Evolutionary conservation across 169 alveolate genomes (phyloP), one percentile per base, ranked within the genome.

Genomic region (Plasmodium cynomolgi): DNA sequence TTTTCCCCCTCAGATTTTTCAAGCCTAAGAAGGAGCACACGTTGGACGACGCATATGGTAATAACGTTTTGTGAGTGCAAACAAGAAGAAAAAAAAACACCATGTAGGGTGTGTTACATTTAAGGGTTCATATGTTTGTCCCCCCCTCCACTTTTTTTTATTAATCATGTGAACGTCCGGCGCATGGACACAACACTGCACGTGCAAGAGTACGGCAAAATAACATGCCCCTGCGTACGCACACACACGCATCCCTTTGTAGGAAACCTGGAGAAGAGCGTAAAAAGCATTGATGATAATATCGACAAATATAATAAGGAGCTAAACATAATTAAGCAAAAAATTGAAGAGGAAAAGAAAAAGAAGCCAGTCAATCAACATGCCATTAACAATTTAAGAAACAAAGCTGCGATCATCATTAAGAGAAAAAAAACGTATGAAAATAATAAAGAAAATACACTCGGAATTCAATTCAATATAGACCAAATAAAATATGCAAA

Each of bases 401-500:
- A 44, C 47, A 91, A 91, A 83, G 95, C 95, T 71, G 95, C 84
- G 5, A 62, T 58, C 62, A 71, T 91, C 34, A 91, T 91, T 47
- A 81, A 91, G 39, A 68, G 88, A 31, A 91, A 82, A 56, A 91
- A 81, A 91, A 44, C 62, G 79, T 91, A 91, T 72, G 95, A 91
- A 34, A 82, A 33, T 33, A 91, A 91, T 44, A 91, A 91, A 58
- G 95, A 91, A 72, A 91, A 54, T 44, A 91, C 95, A 39, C 72
- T 91, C 9, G 95, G 95, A 81, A 91, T 91, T 44, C 95, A 91
- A 73, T 91, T 91, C 77, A 91, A 91, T 39, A 91, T 91, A 47
- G 95, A 91, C 75, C 95, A 91, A 82, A 79, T 91, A 33, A 91
- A 91, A 72, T 91, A 31, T 50, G 95, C 95, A 39, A 91, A 82